These are phyloP conservation scores for Fusarium aywerte DNA, from an alignment of 2,329 filamentous ascomycete genomes.

Conservation along the genomic window DNA sequence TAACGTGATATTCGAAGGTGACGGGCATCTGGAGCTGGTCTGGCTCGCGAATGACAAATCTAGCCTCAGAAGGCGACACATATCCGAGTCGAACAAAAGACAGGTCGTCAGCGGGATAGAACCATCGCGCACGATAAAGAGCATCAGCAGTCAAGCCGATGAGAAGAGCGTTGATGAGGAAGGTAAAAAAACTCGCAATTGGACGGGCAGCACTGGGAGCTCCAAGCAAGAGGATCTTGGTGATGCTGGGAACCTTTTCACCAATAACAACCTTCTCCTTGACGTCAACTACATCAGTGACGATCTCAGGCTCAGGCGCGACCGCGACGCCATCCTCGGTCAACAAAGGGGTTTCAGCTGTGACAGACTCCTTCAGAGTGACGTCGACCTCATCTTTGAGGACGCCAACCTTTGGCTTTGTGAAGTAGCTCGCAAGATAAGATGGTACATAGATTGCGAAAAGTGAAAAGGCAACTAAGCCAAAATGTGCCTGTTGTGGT, in stretches of 20 bases:
- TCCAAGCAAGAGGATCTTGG: constrained; percentile 78
- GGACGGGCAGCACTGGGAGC: constrained; percentile 77
- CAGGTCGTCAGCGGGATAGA: constrained; percentile 77
- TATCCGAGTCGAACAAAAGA: constrained; percentile 90
- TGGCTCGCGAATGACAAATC: constrained; percentile 86
- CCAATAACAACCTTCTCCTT: constrained; percentile 70
- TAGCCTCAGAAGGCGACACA: constrained; percentile 82
- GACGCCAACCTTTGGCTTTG: constrained; percentile 66
- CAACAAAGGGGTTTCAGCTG: constrained; percentile 43
- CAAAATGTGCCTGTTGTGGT: constrained; percentile 51
- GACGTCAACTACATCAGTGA: constrained; percentile 66
- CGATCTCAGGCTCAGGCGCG: constrained; percentile 50
- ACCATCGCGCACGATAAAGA: constrained; percentile 76
- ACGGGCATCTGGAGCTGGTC: constrained; percentile 79
- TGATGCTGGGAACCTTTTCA: constrained; percentile 65
- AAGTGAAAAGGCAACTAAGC: constrained; percentile 68
- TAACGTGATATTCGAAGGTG: constrained; percentile 72
- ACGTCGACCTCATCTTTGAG: constrained; percentile 71
- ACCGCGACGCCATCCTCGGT: constrained; percentile 48
- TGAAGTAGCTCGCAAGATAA: constrained; percentile 68
- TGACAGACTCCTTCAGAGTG: constrained; percentile 59
- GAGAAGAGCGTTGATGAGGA: constrained; percentile 77
- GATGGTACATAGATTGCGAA: constrained; percentile 74
- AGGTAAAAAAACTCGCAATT: constrained; percentile 72
- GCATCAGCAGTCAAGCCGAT: constrained; percentile 79